Evolutionary conservation across 2,329 filamentous ascomycete species (phyloP).

Genomic region (Aureobasidium lini): DNA sequence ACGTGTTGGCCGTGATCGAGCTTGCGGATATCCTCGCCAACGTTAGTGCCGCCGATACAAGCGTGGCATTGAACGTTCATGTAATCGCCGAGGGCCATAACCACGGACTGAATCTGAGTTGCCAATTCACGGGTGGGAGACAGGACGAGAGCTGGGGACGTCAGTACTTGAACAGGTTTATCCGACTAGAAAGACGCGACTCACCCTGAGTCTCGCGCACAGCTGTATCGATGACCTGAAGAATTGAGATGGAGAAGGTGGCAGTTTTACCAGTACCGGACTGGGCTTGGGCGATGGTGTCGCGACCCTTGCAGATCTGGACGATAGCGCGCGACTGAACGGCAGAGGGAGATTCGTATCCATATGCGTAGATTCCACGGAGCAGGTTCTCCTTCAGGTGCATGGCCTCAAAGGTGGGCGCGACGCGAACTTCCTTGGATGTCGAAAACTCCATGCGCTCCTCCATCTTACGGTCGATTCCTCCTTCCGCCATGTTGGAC

Average conservation of each 20-base stretch:
- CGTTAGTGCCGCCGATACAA: slow-evolving; percentile 96
- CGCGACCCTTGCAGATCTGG: slow-evolving; percentile 96
- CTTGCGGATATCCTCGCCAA: slow-evolving; percentile 95
- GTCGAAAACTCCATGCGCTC: slow-evolving; percentile 98
- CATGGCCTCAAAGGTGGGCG: slow-evolving; percentile 92
- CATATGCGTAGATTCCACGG: slow-evolving; percentile 95
- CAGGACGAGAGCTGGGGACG: slow-evolving; percentile 65
- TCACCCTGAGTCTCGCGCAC: slow-evolving; percentile 77
- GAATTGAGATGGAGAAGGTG: slow-evolving; percentile 92
- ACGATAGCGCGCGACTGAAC: slow-evolving; percentile 98
- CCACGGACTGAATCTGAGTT: slow-evolving; percentile 95
- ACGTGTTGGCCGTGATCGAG: slow-evolving; percentile 97
- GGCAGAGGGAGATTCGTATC: slow-evolving; percentile 95
- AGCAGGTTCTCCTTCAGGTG: slow-evolving; percentile 95
- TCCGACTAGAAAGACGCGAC: neutral
- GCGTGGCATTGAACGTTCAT: slow-evolving; percentile 99
- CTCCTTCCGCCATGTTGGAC: slow-evolving; percentile 77
- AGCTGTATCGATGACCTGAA: slow-evolving; percentile 90
- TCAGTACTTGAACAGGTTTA: neutral
- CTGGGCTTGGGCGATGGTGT: slow-evolving; percentile 96
- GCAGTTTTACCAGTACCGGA: slow-evolving; percentile 96
- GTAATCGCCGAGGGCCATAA: slow-evolving; percentile 99
- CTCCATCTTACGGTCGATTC: slow-evolving; percentile 85
- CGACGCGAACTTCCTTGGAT: slow-evolving; percentile 93
- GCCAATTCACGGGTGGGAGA: slow-evolving; percentile 95